Base-by-base conservation (phyloP, 192 early-diverging fungal genomes). In the Coemansia sp. region DNA sequence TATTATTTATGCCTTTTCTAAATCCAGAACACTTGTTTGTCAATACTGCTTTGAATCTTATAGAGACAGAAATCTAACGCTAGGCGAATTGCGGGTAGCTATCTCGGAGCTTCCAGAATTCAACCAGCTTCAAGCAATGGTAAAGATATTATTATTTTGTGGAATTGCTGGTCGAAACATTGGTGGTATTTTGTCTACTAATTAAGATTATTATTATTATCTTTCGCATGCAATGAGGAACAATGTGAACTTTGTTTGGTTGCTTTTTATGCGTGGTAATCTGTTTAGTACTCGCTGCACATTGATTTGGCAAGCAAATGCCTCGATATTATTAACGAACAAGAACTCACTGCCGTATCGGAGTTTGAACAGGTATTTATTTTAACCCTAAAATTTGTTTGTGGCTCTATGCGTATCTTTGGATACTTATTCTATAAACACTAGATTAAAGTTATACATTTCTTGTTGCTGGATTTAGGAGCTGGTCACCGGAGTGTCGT, bases 291-390 rank as follows among this genome's bases (percentile, higher is more conserved):
- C 63, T 72, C 80, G 45, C 22, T 76, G 32, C 86, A 87, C 51
- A 83, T 83, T 46, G 78, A 80, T 43, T 70, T 87, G 49, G 72
- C 68, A 59, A 65, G 68, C 47, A 69, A 77, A 60, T 86, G 85
- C 26, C 68, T 85, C 8, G 69, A 76, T 11, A 63, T 67, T 19
- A 75, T 77, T 12, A 65, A 75, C 6, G 39, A 65, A 19, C 71
- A 68, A 37, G 68, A 67, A 6, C 49, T 87, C 16, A 19, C 56
- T 13, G 52, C 57, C 6, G 22, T 87, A 19, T 54, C 72, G 0
- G 70, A 82, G 13, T 66, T 87, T 65, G 86, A 87, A 56, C 83
- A 81, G 72, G 83, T 69, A 82, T 52, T 67, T 62, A 63, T 64
- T n/a, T 7, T 7, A 5, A 32, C 21, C 12, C 26, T 32, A 32